Conservation (phyloP, 208 protist genomes). For the Trypanosomatidae sp. region DNA sequence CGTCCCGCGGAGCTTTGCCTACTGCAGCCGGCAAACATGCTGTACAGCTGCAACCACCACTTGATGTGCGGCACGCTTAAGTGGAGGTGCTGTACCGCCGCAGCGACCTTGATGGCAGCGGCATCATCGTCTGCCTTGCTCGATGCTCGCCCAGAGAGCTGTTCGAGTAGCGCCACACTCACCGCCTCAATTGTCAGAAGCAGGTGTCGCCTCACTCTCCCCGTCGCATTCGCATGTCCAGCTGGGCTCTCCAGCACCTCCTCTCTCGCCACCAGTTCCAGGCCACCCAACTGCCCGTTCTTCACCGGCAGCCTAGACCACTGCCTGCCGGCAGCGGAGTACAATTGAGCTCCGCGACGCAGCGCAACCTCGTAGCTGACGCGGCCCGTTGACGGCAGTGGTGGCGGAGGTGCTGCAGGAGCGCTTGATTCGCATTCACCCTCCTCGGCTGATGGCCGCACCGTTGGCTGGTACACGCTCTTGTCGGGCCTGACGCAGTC, state of each 20-base stretch:
- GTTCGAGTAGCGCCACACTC: conserved; percentile 3
- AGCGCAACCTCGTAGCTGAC: conserved; percentile 17
- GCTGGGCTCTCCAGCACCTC: background rate
- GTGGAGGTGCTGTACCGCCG: conserved; percentile 7
- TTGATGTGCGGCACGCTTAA: conserved; percentile 22
- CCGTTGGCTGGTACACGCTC: background rate
- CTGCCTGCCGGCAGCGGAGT: conserved; percentile 18
- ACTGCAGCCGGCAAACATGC: background rate
- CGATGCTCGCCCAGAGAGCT: background rate
- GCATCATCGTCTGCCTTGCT: background rate
- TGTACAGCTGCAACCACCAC: conserved; percentile 23
- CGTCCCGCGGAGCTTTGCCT: background rate
- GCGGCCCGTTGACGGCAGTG: background rate
- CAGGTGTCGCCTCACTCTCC: background rate
- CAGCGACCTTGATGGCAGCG: conserved; percentile 1
- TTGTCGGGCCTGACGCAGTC: background rate
- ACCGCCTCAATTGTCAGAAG: conserved; percentile 17
- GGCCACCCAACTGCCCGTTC: conserved; percentile 17
- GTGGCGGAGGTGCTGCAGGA: background rate
- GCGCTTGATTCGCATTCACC: background rate
- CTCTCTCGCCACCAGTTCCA: conserved; percentile 14
- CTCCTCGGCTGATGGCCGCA: background rate
- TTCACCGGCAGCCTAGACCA: conserved; percentile 22
- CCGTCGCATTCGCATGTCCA: no score
- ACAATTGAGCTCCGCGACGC: conserved; percentile 21